These are phyloP conservation scores for Aspergillus mulundensis DNA, from an alignment of 495 filamentous ascomycete species.

Conservation along the genomic window DNA sequence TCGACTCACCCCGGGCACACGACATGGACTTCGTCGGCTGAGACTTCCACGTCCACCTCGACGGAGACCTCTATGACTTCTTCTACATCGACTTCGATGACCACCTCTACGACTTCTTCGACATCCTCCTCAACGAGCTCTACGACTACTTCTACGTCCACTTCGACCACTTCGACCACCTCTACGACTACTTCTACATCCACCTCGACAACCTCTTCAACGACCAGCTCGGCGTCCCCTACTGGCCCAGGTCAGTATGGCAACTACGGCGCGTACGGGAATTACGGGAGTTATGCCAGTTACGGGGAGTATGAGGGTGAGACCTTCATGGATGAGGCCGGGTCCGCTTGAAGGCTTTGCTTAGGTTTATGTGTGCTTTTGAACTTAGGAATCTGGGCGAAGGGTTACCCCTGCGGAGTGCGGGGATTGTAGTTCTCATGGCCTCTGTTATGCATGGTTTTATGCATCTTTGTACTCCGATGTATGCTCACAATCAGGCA, in stretches of 20 bases:
- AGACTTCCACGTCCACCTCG: not conserved
- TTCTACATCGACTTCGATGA: not conserved
- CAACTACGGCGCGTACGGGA: not conserved
- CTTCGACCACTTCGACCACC: not conserved
- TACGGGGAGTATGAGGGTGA: constrained; percentile 15
- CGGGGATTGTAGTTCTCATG: no score
- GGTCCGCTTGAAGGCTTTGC: no score
- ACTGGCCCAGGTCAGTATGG: constrained; percentile 4
- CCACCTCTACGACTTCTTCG: not conserved
- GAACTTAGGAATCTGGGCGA: no score
- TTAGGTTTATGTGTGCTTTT: no score
- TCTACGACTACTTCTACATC: not conserved
- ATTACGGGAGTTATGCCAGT: constrained; percentile 13
- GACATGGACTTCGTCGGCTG: no score
- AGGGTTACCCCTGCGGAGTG: no score
- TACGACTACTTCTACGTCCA: not conserved
- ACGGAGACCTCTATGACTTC: not conserved
- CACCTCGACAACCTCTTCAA: not conserved
- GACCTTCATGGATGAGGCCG: no score
- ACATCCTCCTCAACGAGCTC: no score
- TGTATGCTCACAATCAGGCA: no score
- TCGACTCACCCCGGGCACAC: not conserved
- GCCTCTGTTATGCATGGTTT: no score
- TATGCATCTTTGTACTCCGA: no score
- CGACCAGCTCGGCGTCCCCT: not conserved